Evolutionary conservation across 1,139 yeast genomes (phyloP).

Genomic region (Sugiyamaella paludigena): DNA sequence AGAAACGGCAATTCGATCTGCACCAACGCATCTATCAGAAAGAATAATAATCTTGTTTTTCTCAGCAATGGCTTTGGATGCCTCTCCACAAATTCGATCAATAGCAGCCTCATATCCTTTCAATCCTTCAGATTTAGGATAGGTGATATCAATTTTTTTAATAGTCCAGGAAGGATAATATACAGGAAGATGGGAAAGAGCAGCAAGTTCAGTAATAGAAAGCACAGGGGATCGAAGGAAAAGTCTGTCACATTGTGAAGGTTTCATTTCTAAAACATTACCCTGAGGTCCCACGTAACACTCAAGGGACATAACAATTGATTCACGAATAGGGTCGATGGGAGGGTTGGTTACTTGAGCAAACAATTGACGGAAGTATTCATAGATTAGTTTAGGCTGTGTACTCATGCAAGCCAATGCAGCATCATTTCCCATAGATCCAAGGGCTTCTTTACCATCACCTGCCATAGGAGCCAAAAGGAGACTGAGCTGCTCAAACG

Average conservation of each 20-base stretch:
- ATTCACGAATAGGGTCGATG: slow-evolving; percentile 95
- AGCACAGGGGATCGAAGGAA: slow-evolving; percentile 80
- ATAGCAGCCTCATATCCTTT: slow-evolving; percentile 81
- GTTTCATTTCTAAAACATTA: slow-evolving; percentile 86
- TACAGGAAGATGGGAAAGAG: slow-evolving; percentile 65
- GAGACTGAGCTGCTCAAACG: slow-evolving; percentile 83
- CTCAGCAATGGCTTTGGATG: slow-evolving; percentile 79
- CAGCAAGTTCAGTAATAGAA: slow-evolving; percentile 66
- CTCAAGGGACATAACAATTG: slow-evolving; percentile 94
- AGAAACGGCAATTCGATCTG: slow-evolving; percentile 72
- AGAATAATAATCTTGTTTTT: slow-evolving; percentile 72
- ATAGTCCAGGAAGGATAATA: slow-evolving; percentile 88
- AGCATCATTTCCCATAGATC: slow-evolving; percentile 98
- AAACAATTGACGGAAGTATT: slow-evolving; percentile 92
- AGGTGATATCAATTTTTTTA: slow-evolving; percentile 84
- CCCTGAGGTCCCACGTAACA: slow-evolving; percentile 98
- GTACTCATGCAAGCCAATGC: slow-evolving; percentile 95
- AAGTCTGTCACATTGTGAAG: slow-evolving; percentile 87
- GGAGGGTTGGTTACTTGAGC: slow-evolving; percentile 99
- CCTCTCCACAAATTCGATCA: slow-evolving; percentile 84
- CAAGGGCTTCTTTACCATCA: slow-evolving; percentile 89
- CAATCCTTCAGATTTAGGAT: slow-evolving; percentile 75
- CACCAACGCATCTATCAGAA: slow-evolving; percentile 63
- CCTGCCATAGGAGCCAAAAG: slow-evolving; percentile 91
- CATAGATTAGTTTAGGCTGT: slow-evolving; percentile 87